Percentiles rank a stretch among this genome's conserved stretches.
These are phyloP conservation scores for Talinum fruticosum DNA, from an alignment of 148 eudicot species.

Conservation along the genomic window DNA sequence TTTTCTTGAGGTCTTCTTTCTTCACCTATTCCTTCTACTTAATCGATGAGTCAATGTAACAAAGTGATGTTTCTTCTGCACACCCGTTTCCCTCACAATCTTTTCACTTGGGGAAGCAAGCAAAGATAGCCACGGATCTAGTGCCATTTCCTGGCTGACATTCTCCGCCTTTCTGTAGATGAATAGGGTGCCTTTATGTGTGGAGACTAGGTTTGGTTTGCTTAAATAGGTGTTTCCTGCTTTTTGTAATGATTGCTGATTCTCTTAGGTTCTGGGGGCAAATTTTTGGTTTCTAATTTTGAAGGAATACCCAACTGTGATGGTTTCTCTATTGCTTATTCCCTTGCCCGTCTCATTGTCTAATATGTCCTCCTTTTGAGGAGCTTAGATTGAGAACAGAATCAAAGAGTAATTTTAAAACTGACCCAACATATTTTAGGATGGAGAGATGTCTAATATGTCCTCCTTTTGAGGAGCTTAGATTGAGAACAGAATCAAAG, in stretches of 20 bases:
- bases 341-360: not conserved
- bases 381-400: not conserved
- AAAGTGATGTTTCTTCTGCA: not conserved
- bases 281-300: not conserved
- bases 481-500: not conserved
- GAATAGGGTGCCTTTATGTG: not conserved
- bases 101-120: too few relatives aligned
- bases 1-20: not conserved
- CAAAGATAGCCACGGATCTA: too few relatives aligned
- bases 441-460: slow-evolving; percentile 98
- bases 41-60: not conserved
- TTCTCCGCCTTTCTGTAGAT: not conserved
- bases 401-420: not conserved
- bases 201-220: not conserved
- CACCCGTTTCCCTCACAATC: not conserved
- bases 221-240: not conserved
- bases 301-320: not conserved
- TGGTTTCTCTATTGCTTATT: not conserved
- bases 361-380: not conserved
- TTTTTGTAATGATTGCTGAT: not conserved
- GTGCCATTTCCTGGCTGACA: not conserved
- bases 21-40: too few relatives aligned
- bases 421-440: slow-evolving; percentile 42
- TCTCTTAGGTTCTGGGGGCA: not conserved
- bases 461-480: not conserved